Conservation (phyloP, 75 land plant species). For the Isoetes taiwanensis region DNA sequence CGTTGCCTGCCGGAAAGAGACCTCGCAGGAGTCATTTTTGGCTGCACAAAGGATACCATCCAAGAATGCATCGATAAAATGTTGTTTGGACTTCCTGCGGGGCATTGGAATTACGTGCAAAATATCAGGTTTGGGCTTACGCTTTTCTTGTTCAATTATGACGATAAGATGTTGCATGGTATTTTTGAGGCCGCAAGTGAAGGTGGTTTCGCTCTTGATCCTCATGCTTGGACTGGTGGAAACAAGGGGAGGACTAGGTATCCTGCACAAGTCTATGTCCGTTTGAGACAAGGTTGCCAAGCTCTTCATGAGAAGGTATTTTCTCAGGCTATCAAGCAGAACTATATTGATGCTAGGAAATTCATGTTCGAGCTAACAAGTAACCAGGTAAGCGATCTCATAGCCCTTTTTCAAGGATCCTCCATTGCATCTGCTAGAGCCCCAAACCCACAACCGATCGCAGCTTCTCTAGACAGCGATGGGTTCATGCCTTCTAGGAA, state of each 20-base stretch:
- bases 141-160: conserved; percentile 72
- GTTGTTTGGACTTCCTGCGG: conserved; percentile 63
- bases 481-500: no score
- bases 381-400: no score
- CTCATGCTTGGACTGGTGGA: conserved; percentile 60
- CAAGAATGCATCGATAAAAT: conserved; percentile 34
- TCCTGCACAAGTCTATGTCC: conserved; percentile 71
- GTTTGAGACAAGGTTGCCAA: conserved; percentile 29
- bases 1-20: no score
- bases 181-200: conserved; percentile 57
- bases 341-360: conserved; percentile 30
- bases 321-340: conserved; percentile 49
- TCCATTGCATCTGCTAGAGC: no score
- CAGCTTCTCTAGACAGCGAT: no score
- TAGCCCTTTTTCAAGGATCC: no score
- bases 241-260: conserved; percentile 34
- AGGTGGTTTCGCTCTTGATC: conserved; percentile 57
- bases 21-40: conserved; percentile 51
- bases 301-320: conserved; percentile 49
- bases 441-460: no score
- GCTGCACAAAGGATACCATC: conserved; percentile 47
- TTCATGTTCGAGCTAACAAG: conserved; percentile 40
- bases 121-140: conserved; percentile 67
- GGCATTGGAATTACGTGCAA: conserved; percentile 49
- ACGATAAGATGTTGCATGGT: conserved; percentile 58